Base-by-base conservation (phyloP, 2,329 filamentous ascomycete species). In the Aureobasidium pullulans region DNA sequence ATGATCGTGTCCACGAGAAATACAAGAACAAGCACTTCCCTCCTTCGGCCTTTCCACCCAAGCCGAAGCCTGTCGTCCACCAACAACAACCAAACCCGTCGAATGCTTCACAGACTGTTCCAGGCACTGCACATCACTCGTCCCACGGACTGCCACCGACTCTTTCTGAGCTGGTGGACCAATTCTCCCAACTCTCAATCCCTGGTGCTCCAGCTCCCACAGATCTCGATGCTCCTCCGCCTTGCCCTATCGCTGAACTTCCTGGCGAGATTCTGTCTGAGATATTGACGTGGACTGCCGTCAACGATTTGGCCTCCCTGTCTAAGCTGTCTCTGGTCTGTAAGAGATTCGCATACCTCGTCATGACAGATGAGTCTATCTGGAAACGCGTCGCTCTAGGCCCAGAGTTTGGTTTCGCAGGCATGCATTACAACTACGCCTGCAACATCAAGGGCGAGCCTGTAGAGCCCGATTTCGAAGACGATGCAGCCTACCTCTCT, bases 21-120 rank as follows among this genome's bases (percentile, higher is more conserved):
- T 99, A 96, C 76, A 89, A 89, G 67, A 87, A 90, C 68, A 97
- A 97, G 75, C 86, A 97, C 74, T 96, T 94, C 68, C 88, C 92
- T 2, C 79, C 83, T 40, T 81, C 82, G 9, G 75, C 72, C 36
- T 78, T 76, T 65, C 74, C 77, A 74, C 66, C 79, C 62, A 85
- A 82, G 61, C 65, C 62, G 36, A 44, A 44, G 19, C n/a, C 29
- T 34, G 7, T 39, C 2, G 47, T 23, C 8, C 34, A 36, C 2
- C 34, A 36, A 9, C 56, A 71, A 36, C 69, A 75, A 53, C 62
- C 70, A 8, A 77, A 76, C 62, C 74, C 76, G 7, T 76, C 79
- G 8, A 82, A 81, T 70, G 77, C 80, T 10, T 63, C 82, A 2
- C 69, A 70, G 7, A 79, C 81, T 23, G 77, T 82, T 1, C 76